phyloP scores from a whole-genome alignment of 2,329 filamentous ascomycete genomes.

The Trichoderma sp. region DNA sequence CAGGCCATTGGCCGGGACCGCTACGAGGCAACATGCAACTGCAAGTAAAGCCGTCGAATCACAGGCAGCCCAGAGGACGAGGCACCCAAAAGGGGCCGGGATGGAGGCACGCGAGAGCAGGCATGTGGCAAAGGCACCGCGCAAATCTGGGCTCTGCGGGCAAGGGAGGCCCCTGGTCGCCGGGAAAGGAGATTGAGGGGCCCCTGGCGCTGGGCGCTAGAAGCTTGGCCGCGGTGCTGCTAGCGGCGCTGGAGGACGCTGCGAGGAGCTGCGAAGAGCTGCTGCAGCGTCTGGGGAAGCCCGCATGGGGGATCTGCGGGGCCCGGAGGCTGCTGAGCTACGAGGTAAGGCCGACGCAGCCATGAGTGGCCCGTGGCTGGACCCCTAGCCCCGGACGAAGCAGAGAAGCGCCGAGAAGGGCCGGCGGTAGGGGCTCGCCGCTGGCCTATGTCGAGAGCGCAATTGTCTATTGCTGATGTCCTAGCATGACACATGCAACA shows the following conservation, averaged over 20 bases:
- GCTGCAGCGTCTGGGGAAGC: conserved; percentile 36
- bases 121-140: conserved; percentile 8
- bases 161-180: background rate
- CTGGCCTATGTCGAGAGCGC: background rate
- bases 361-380: conserved; percentile 11
- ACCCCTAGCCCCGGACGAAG: conserved; percentile 18
- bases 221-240: background rate
- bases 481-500: conserved; percentile 13
- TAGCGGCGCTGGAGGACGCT: background rate
- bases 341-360: conserved; percentile 38
- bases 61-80: background rate
- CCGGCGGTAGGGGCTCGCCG: conserved; percentile 30
- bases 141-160: background rate
- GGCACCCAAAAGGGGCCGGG: conserved; percentile 1
- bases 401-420: conserved; percentile 43
- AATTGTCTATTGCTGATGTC: background rate
- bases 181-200: conserved; percentile 10
- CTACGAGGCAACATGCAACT: too few species aligned
- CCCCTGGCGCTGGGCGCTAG: conserved; percentile 3
- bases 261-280: background rate
- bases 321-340: conserved; percentile 31
- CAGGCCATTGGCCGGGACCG: background rate
- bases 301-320: conserved; percentile 28
- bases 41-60: too few species aligned
- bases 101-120: conserved; percentile 22